A percentile compares a stretch with the other conserved stretches of the same genome.
These are phyloP conservation scores for Fusarium ramigenum DNA, from an alignment of 2,329 filamentous ascomycete species.

Conservation along the genomic window DNA sequence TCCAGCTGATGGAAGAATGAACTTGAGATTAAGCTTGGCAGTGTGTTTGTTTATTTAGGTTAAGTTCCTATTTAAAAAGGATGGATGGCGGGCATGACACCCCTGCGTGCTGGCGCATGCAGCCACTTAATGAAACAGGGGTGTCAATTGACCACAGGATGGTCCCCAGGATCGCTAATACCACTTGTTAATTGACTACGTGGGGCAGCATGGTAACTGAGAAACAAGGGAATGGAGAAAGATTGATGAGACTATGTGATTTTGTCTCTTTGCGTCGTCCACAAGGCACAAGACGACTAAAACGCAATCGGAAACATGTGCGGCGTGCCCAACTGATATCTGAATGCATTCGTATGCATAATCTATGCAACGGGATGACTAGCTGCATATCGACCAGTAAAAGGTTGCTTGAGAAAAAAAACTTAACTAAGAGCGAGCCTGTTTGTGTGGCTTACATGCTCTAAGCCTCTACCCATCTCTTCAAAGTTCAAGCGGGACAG, in stretches of 20 bases:
- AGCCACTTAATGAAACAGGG: constrained; percentile 46
- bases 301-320: constrained; percentile 9
- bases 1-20: constrained; percentile 33
- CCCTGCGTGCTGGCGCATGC: constrained; percentile 43
- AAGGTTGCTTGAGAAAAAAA: neutral
- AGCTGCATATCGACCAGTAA: constrained; percentile 16
- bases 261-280: neutral
- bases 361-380: constrained; percentile 19
- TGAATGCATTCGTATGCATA: constrained; percentile 23
- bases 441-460: neutral
- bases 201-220: constrained; percentile 21
- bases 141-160: constrained; percentile 38
- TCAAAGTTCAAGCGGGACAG: neutral
- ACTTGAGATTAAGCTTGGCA: constrained; percentile 41
- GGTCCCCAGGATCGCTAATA: constrained; percentile 39
- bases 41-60: constrained; percentile 29
- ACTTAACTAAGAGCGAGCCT: neutral
- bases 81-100: constrained; percentile 44
- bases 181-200: constrained; percentile 36
- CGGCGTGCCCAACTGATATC: neutral
- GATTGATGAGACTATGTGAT: constrained; percentile 7
- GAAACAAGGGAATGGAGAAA: constrained; percentile 25
- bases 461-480: neutral
- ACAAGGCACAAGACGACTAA: neutral
- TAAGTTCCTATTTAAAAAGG: constrained; percentile 37